These are phyloP conservation scores for Tetrapyrgos nigripes DNA, from an alignment of 1,284 basidiomycete genomes.

Conservation along the genomic window DNA sequence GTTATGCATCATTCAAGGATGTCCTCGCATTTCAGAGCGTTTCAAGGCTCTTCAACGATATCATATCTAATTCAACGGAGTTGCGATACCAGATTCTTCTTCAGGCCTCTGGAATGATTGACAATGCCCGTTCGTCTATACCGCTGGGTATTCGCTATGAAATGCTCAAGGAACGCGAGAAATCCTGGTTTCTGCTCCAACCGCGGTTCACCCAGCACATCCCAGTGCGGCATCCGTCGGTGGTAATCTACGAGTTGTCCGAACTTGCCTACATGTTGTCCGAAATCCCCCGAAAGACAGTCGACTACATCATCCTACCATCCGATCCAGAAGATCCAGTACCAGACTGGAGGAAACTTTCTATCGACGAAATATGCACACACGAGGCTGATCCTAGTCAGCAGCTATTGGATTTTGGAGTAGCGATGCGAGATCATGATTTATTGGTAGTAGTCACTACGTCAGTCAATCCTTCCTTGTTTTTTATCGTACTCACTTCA, in stretches of 20 bases:
- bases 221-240: constrained; percentile 2
- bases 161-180: constrained; percentile 4
- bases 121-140: constrained; percentile 9
- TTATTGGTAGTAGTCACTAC: constrained; percentile 9
- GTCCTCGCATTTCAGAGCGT: constrained; percentile 5
- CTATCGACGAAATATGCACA: background rate
- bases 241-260: constrained; percentile 12
- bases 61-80: constrained; percentile 2
- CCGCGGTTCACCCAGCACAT: constrained; percentile 5
- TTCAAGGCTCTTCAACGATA: background rate
- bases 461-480: constrained; percentile 2
- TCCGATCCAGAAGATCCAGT: background rate
- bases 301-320: constrained; percentile 9
- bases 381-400: too few relatives aligned
- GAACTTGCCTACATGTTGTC: constrained; percentile 10
- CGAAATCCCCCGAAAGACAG: background rate
- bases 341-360: constrained; percentile 3
- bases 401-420: constrained; percentile 11
- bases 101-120: constrained; percentile 8
- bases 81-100: constrained; percentile 8
- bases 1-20: constrained; percentile 5
- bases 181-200: constrained; percentile 8
- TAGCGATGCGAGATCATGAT: constrained; percentile 11
- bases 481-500: too few relatives aligned
- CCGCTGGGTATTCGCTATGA: background rate